A percentile compares a stretch with the other conserved stretches of the same genome.
These are phyloP conservation scores for Boletus rex-veris DNA, from an alignment of 768 basidiomycete species.

Conservation along the genomic window DNA sequence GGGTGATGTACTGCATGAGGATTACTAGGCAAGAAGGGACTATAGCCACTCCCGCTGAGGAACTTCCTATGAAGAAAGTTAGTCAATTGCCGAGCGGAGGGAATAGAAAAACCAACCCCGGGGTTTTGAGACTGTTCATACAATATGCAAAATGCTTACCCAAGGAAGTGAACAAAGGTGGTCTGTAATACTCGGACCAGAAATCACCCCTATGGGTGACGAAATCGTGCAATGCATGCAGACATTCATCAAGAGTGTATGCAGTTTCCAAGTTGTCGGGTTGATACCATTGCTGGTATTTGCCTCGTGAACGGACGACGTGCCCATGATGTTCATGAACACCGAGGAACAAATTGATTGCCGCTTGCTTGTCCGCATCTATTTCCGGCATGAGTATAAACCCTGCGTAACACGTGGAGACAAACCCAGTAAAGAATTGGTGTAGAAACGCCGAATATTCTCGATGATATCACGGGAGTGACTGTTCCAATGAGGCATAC, in stretches of 20 bases:
- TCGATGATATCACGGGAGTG: constrained; percentile 96
- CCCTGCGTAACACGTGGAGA: not conserved
- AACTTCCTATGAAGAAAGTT: constrained; percentile 51
- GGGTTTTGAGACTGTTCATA: constrained; percentile 86
- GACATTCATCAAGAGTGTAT: constrained; percentile 66
- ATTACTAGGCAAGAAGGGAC: constrained; percentile 70
- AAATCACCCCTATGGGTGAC: constrained; percentile 64
- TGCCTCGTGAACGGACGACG: constrained; percentile 51
- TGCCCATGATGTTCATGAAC: constrained; percentile 57
- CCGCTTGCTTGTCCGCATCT: constrained; percentile 97
- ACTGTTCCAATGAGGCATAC: constrained; percentile 96
- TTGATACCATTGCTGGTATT: constrained; percentile 85
- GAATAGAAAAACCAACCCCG: constrained; percentile 50
- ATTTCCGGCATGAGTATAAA: not conserved
- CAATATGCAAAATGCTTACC: constrained; percentile 88
- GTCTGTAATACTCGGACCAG: constrained; percentile 89
- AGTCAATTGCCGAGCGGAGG: not conserved
- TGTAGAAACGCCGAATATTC: constrained; percentile 91
- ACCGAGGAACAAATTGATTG: constrained; percentile 96
- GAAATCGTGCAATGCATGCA: constrained; percentile 56
- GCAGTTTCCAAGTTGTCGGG: constrained; percentile 63
- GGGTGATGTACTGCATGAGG: constrained; percentile 36
- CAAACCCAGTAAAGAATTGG: constrained; percentile 85
- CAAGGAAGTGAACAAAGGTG: constrained; percentile 76
- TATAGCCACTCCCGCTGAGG: constrained; percentile 60